Evolutionary conservation across 495 filamentous ascomycete genomes (phyloP), one percentile per base, ranked within the genome.

Genomic region (Xylaria venustula): DNA sequence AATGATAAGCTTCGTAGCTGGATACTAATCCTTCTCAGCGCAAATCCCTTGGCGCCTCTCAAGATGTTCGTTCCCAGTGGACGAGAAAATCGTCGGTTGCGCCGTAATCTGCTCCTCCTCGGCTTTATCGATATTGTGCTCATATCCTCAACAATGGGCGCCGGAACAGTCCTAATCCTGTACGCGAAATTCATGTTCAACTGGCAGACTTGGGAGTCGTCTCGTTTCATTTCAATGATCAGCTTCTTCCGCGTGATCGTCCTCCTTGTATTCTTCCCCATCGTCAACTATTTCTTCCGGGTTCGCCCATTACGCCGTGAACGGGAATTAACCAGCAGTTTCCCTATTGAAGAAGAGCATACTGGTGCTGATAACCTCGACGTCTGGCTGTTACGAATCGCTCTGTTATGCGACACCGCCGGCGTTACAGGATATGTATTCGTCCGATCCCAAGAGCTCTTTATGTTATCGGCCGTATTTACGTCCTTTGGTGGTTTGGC

Each of bases 401-500:
- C 91, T 0, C 81, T 98, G 47, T 47, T 92, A 1, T 86, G 94
- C 41, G 94, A 98, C 67, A 75, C 88, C 17, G 26, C 88, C 2
- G 94, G 94, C 3, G 90, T 88, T 51, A 60, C 85, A 6, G 90
- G 91, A 1, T 97, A 90, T 70, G 75, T 88, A 0, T 64, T 90
- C 44, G 84, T 85, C 1, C 78, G 79, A 2, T 81, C 76, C 14
- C 79, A 83, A 3, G 63, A 71, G 0, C 49, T 88, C 2, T 87
- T 86, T 59, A 83, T 90, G 8, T 40, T 86, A 4, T 89, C 86
- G 12, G 94, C 90, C 48, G 77, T 87, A 20, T 65, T 90, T 20
- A 87, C 90, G 2, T 80, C 90, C 0, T 74, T 96, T 37, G 94
- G 93, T 11, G 92, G 93, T 2, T 86, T 97, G 52, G 93, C 86